These are phyloP conservation scores for Plenodomus lindquistii DNA, from an alignment of 2,329 filamentous ascomycete genomes.

Conservation along the genomic window DNA sequence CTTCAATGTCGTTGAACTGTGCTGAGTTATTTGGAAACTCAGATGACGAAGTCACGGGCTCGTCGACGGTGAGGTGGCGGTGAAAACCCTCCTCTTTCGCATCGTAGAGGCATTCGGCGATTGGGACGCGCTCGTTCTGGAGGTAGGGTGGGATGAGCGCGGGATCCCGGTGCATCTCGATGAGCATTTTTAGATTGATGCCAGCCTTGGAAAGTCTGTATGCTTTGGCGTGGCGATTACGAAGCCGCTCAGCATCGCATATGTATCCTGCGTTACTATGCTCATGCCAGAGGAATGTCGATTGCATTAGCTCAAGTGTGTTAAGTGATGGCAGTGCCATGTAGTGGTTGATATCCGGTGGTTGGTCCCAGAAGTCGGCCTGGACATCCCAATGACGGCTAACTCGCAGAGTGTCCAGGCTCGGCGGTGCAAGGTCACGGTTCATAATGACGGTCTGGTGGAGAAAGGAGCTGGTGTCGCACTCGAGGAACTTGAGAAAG, in stretches of 20 bases:
- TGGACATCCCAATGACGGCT: conserved; percentile 24
- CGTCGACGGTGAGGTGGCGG: conserved; percentile 14
- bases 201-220: conserved; percentile 29
- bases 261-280: conserved; percentile 22
- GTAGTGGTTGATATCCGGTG: conserved; percentile 31
- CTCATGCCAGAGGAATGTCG: conserved; percentile 12
- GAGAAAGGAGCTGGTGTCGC: conserved; percentile 37
- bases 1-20: too few species aligned
- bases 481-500: conserved; percentile 30
- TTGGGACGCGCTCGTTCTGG: conserved; percentile 29
- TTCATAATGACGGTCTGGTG: conserved; percentile 32
- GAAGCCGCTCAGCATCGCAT: conserved; percentile 26
- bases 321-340: conserved; percentile 28
- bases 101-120: conserved; percentile 33
- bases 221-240: conserved; percentile 31
- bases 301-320: conserved; percentile 34
- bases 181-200: conserved; percentile 32
- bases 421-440: conserved; percentile 32
- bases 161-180: conserved; percentile 26
- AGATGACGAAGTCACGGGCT: neutral
- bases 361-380: conserved; percentile 33
- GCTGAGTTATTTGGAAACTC: too few species aligned
- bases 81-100: conserved; percentile 51
- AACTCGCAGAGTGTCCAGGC: conserved; percentile 32
- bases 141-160: conserved; percentile 40